phyloP scores from a whole-genome alignment of 2,329 filamentous ascomycete species.

The Balansia obtecta region DNA sequence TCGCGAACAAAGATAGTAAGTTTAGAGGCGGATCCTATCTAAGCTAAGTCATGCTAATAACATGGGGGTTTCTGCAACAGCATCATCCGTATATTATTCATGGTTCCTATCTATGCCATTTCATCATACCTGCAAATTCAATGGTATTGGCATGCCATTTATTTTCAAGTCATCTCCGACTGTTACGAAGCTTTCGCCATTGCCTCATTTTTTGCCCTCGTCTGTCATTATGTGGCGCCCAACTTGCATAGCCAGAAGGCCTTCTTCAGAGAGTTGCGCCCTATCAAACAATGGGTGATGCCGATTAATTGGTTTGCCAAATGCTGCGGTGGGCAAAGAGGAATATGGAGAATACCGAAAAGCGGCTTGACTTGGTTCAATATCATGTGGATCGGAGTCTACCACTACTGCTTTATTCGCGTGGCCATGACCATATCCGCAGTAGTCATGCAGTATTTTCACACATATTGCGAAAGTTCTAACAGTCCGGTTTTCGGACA shows the following conservation, averaged over 20 bases:
- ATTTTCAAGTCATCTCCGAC: slow-evolving; percentile 69
- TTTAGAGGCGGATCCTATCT: neutral
- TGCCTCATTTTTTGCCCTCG: slow-evolving; percentile 70
- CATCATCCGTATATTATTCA: slow-evolving; percentile 79
- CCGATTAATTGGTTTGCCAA: slow-evolving; percentile 59
- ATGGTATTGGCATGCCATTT: slow-evolving; percentile 67
- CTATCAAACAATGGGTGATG: slow-evolving; percentile 60
- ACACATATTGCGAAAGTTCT: slow-evolving; percentile 66
- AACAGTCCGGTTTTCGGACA: slow-evolving; percentile 70
- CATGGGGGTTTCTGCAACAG: slow-evolving; percentile 23
- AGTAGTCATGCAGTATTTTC: slow-evolving; percentile 57
- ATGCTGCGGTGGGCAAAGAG: slow-evolving; percentile 56
- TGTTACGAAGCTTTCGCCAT: slow-evolving; percentile 88
- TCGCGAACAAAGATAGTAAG: slow-evolving; percentile 44
- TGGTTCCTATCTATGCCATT: slow-evolving; percentile 71
- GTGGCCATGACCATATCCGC: slow-evolving; percentile 70
- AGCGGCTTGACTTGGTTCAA: slow-evolving; percentile 89
- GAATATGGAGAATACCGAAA: slow-evolving; percentile 59
- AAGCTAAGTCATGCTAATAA: neutral
- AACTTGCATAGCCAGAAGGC: slow-evolving; percentile 70
- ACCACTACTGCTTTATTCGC: slow-evolving; percentile 76
- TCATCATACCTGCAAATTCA: slow-evolving; percentile 62
- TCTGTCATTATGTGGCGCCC: slow-evolving; percentile 71
- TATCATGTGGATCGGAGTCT: slow-evolving; percentile 69
- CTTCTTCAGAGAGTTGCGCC: slow-evolving; percentile 59